Evolutionary conservation across 2,329 filamentous ascomycete genomes (phyloP).

Genomic region (Aspergillus melleus): DNA sequence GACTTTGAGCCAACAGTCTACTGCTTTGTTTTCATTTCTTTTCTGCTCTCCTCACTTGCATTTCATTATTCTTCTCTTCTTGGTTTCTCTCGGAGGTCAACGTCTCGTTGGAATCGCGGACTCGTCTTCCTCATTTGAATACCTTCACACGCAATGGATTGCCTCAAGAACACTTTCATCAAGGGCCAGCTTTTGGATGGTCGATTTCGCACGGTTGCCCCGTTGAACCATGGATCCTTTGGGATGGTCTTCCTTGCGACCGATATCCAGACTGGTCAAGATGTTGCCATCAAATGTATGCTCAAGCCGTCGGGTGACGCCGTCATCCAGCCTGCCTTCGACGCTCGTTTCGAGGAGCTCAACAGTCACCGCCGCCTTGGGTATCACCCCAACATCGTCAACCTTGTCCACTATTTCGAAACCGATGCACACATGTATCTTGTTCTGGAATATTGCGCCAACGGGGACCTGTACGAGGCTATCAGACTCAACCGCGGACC

Average conservation of each 20-base stretch:
- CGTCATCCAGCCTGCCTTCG: conserved; percentile 65
- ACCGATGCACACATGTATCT: conserved; percentile 87
- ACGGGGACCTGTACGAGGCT: conserved; percentile 95
- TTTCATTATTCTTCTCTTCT: conserved; percentile 26
- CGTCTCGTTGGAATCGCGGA: conserved; percentile 22
- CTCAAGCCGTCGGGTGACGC: conserved; percentile 73
- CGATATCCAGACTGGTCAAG: conserved; percentile 72
- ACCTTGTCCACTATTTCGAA: conserved; percentile 86
- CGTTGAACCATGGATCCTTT: conserved; percentile 97
- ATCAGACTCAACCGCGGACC: conserved; percentile 87
- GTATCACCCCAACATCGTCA: conserved; percentile 88
- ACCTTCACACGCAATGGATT: conserved; percentile 32
- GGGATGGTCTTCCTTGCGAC: conserved; percentile 96
- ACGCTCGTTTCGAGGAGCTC: conserved; percentile 65
- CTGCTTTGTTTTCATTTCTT: conserved; percentile 17
- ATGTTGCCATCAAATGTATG: conserved; percentile 94
- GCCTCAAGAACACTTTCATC: conserved; percentile 37
- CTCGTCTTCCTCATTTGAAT: conserved; percentile 24
- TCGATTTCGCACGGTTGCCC: conserved; percentile 87
- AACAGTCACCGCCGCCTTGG: conserved; percentile 77
- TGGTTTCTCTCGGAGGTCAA: conserved; percentile 23
- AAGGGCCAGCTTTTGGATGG: conserved; percentile 51
- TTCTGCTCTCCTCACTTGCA: conserved; percentile 21
- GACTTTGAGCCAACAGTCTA: conserved; percentile 22
- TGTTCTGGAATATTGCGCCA: conserved; percentile 91